These are phyloP conservation scores for Ogataea glucozyma DNA, from an alignment of 805 yeast genomes.

Conservation along the genomic window DNA sequence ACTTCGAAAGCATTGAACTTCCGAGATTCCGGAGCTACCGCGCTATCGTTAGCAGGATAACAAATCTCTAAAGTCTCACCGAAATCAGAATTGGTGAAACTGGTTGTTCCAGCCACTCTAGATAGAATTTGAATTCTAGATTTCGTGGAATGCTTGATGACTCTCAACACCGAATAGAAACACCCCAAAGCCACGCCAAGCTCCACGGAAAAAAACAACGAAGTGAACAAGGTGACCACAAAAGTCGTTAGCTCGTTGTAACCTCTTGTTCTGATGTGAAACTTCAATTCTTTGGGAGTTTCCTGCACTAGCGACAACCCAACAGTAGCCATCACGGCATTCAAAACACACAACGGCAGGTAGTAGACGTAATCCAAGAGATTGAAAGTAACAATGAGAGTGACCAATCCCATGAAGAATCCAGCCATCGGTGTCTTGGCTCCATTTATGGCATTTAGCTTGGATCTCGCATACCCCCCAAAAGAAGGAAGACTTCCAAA, in stretches of 20 bases:
- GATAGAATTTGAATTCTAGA: slow-evolving; percentile 86
- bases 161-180: slow-evolving; percentile 74
- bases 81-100: slow-evolving; percentile 72
- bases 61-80: slow-evolving; percentile 24
- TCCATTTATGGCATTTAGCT: slow-evolving; percentile 83
- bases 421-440: slow-evolving; percentile 88
- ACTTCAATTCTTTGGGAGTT: slow-evolving; percentile 73
- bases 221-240: slow-evolving; percentile 59
- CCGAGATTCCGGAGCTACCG: no score
- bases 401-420: slow-evolving; percentile 72
- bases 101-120: slow-evolving; percentile 58
- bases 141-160: slow-evolving; percentile 74
- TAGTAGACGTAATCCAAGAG: slow-evolving; percentile 64
- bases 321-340: slow-evolving; percentile 77
- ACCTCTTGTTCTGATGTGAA: slow-evolving; percentile 74
- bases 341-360: slow-evolving; percentile 76
- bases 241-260: slow-evolving; percentile 75
- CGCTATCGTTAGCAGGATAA: slow-evolving; percentile 14
- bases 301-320: slow-evolving; percentile 80
- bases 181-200: slow-evolving; percentile 90
- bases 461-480: slow-evolving; percentile 95
- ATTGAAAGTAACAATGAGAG: slow-evolving; percentile 63
- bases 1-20: not conserved
- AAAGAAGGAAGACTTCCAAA: slow-evolving; percentile 82
- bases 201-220: slow-evolving; percentile 77